Evolutionary conservation across 2,329 filamentous ascomycete species (phyloP).

Genomic region (Cladosporium colombiae): DNA sequence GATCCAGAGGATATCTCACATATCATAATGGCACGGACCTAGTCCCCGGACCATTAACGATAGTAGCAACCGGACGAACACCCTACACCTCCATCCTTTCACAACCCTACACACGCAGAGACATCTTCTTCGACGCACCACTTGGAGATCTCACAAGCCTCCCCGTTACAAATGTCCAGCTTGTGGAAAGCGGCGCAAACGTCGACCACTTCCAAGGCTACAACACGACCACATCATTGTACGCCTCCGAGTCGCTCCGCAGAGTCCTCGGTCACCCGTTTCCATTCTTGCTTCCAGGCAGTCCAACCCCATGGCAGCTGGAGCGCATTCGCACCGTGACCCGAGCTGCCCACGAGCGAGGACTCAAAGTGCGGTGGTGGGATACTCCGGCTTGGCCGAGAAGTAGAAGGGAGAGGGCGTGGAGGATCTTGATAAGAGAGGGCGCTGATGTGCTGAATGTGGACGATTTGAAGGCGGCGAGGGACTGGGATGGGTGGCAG

Average conservation of each 20-base stretch:
- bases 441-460: slow-evolving; percentile 60
- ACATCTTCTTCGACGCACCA: slow-evolving; percentile 65
- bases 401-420: slow-evolving; percentile 55
- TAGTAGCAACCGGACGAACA: slow-evolving; percentile 68
- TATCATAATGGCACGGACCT: slow-evolving; percentile 54
- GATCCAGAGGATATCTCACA: slow-evolving; percentile 55
- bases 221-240: slow-evolving; percentile 62
- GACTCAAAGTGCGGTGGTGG: slow-evolving; percentile 62
- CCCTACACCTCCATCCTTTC: slow-evolving; percentile 58
- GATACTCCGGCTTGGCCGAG: slow-evolving; percentile 57
- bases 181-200: background rate
- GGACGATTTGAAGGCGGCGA: slow-evolving; percentile 56
- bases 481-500: slow-evolving; percentile 60
- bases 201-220: slow-evolving; percentile 39
- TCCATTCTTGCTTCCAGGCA: slow-evolving; percentile 2
- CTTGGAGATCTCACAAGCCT: slow-evolving; percentile 38
- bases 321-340: slow-evolving; percentile 9
- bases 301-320: background rate
- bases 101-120: slow-evolving; percentile 54
- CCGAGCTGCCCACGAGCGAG: slow-evolving; percentile 53
- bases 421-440: slow-evolving; percentile 55
- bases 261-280: background rate
- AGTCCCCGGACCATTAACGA: slow-evolving; percentile 60
- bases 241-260: slow-evolving; percentile 62
- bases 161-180: background rate